Base-by-base conservation (phyloP, 2,329 filamentous ascomycete genomes). In the Paracamarosporium sp. region DNA sequence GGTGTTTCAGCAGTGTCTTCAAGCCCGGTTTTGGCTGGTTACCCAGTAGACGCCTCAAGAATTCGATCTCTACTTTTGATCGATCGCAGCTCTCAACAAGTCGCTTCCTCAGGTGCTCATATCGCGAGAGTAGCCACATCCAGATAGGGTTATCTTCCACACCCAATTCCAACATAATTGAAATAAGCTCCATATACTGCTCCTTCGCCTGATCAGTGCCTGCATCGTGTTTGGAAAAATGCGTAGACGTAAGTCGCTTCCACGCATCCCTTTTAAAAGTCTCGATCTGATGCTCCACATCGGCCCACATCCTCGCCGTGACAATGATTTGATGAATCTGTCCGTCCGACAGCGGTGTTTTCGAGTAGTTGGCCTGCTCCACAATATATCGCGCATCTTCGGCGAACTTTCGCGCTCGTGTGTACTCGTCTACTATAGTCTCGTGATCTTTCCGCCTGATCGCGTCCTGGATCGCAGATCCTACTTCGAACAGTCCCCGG, bases 91-190 rank as follows among this genome's bases (percentile, higher is more conserved):
- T 90, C 0, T 85, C 82, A 40, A 87, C 86, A 52, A 98, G 94
- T 73, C 91, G 96, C 63, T 88, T 88, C 76, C 95, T 97, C 55
- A 99, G 83, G 70, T 93, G 89, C 63, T 97, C 92, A 71, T 93
- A 96, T 44, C 92, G 88, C 70, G 92, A 97, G 54, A 94, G 81
- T 25, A 99, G 86, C 93, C 95, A 99, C 11, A 96, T 85, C 91
- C 92, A 97, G 61, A 99, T 96, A 1, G 95, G 95, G 68, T 96
- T 99, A 58, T 98, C 93, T 9, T 96, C 90, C 2, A 97, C 93
- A 6, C 95, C 96, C 20, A 99, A 82, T 75, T 99, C 94, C n/a
- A 99, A 80, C 52, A 99, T 83, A 33, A 97, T 83, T 22, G 88
- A 85, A 53, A 99, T 98, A 46, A 97, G 82, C 72, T 97, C 92